These are phyloP conservation scores for Talaromyces marneffei DNA, from an alignment of 2,329 filamentous ascomycete species.

Conservation along the genomic window DNA sequence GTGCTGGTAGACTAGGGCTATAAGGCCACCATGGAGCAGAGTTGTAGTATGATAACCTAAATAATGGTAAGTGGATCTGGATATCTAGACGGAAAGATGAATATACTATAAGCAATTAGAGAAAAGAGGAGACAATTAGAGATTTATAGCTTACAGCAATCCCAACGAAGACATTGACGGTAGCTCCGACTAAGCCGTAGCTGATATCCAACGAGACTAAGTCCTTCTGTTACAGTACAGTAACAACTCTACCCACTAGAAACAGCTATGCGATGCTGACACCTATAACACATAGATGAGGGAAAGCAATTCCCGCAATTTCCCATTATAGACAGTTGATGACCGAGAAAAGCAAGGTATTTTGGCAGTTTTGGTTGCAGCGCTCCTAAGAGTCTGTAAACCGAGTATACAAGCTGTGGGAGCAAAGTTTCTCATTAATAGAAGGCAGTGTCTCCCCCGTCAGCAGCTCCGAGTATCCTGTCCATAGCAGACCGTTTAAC, in stretches of 20 bases:
- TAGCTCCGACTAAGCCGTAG: not conserved
- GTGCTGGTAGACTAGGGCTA: not conserved
- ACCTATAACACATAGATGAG: not conserved
- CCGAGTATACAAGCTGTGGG: not conserved
- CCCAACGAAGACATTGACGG: not conserved
- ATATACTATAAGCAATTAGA: too few species aligned
- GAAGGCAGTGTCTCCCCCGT: not conserved
- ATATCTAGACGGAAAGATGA: not conserved
- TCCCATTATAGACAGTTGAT: not conserved
- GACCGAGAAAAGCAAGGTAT: not conserved
- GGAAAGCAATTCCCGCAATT: not conserved
- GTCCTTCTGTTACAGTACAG: not conserved
- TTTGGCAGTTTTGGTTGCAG: not conserved
- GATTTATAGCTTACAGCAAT: not conserved
- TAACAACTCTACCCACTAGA: not conserved
- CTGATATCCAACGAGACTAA: not conserved
- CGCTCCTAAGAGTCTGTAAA: not conserved
- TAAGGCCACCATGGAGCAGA: not conserved
- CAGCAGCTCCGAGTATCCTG: not conserved
- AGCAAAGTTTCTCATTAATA: not conserved
- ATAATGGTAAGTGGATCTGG: not conserved
- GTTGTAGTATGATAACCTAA: not conserved
- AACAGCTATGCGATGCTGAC: not conserved
- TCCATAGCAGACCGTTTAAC: not conserved
- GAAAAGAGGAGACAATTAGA: not conserved